phyloP scores from a whole-genome alignment of 225 moss, liverwort and hornwort species.

The Rhytidiadelphus loreus region DNA sequence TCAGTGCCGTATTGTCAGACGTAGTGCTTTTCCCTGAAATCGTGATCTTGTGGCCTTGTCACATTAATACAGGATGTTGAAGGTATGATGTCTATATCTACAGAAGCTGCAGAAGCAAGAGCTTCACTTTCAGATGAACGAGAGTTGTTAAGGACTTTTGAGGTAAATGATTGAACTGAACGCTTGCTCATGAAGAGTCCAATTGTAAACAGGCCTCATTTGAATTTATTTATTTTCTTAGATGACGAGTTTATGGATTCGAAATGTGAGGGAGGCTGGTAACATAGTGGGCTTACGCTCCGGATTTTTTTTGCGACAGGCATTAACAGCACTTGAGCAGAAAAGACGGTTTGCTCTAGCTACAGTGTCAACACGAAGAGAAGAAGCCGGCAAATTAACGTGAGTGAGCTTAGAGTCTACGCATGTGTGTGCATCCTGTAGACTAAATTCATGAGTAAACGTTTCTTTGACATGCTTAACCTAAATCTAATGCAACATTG shows the following conservation, averaged over 20 bases:
- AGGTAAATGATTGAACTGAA: slow-evolving; percentile 30
- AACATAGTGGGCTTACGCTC: neutral
- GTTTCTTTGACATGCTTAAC: neutral
- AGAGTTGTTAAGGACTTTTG: slow-evolving; percentile 89
- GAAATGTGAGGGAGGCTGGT: neutral
- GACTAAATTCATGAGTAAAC: neutral
- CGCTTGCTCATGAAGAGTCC: neutral
- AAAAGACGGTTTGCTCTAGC: slow-evolving; percentile 95
- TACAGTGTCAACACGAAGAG: slow-evolving; percentile 82
- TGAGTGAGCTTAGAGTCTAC: slow-evolving; percentile 21
- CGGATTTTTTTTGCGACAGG: slow-evolving; percentile 17
- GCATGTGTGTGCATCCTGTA: neutral
- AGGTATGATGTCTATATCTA: slow-evolving; percentile 99
- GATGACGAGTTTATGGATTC: neutral
- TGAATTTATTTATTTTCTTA: neutral
- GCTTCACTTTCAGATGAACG: slow-evolving; percentile 87
- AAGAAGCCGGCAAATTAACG: slow-evolving; percentile 96
- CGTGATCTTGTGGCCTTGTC: neutral
- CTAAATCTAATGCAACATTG: neutral
- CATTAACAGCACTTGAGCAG: slow-evolving; percentile 90
- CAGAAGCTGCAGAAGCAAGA: slow-evolving; percentile 94
- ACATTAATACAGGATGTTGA: slow-evolving; percentile 70
- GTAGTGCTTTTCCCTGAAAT: neutral
- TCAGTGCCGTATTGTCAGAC: neutral
- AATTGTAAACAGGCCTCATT: neutral